Evolutionary conservation across 306 rosid genomes (phyloP), one percentile per base, ranked within the genome.

Genomic region (Corylus heterophylla): DNA sequence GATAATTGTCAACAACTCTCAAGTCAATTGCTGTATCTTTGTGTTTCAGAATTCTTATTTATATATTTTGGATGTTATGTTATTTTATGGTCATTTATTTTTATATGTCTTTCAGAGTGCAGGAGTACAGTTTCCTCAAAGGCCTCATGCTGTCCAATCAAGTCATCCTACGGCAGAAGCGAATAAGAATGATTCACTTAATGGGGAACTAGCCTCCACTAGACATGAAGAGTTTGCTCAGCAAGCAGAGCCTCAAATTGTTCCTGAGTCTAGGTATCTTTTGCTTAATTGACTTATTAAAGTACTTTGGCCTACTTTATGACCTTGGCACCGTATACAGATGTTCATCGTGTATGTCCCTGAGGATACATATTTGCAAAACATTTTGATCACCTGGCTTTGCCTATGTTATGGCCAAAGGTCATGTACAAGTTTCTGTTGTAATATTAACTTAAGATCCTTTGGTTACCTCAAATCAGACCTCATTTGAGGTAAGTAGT

Each of bases 181-280:
- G 80, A 76, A 72, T 78, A 82, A 77, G 49, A 82, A 72, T 20
- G 71, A 75, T 67, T 54, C 73, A 74, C 89, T 85, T 68, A 89
- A 82, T 75, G 87, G 91, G 74, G 94, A 90, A 83, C 80, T 62
- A 81, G 85, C 80, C 73, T 44, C 86, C 70, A 79, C 90, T 80
- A 80, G 79, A 76, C 84, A 72, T 78, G 93, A 92, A 81, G 58
- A 12, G 58, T 86, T 56, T 85, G 79, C 85, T 69, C 86, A 47
- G 29, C 82, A 76, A 78, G 88, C 81, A 27, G 97, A 94, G 78
- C 71, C 93, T 54, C 87, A 83, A 61, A 70, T 74, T 50, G 87
- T 85, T 80, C 90, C 98, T 44, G 97, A 94, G 81, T 89, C 97
- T 68, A 91, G 97, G 98, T 94, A 85, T 85, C 64, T 54, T 77